Evolutionary conservation across 805 yeast genomes (phyloP).

Genomic region (Saccharomycopsis synnaedendra): DNA sequence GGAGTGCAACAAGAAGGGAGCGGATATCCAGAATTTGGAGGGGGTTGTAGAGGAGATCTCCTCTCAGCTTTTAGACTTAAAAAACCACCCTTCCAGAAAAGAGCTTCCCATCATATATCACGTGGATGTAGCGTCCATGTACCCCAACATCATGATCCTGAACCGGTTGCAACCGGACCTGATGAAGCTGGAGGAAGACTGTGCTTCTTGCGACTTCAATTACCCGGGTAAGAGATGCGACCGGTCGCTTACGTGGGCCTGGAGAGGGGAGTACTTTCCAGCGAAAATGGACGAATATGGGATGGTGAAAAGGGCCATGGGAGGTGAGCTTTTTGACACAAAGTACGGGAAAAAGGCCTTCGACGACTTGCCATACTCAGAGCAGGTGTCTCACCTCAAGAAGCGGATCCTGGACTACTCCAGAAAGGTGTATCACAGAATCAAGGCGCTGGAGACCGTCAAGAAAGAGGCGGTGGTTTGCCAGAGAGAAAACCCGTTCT

Average conservation of each 20-base stretch:
- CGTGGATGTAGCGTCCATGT: slow-evolving; percentile 99
- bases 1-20: slow-evolving; percentile 63
- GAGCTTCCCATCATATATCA: slow-evolving; percentile 89
- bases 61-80: slow-evolving; percentile 43
- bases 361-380: slow-evolving; percentile 64
- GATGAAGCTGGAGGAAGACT: slow-evolving; percentile 87
- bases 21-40: slow-evolving; percentile 70
- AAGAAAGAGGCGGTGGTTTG: slow-evolving; percentile 91
- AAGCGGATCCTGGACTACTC: slow-evolving; percentile 77
- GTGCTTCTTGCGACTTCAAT: slow-evolving; percentile 96
- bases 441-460: slow-evolving; percentile 71
- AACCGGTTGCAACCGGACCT: slow-evolving; percentile 97
- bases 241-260: slow-evolving; percentile 85
- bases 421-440: slow-evolving; percentile 70
- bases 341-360: slow-evolving; percentile 39
- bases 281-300: slow-evolving; percentile 85
- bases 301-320: slow-evolving; percentile 77
- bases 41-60: slow-evolving; percentile 56
- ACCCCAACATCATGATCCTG: slow-evolving; percentile 97
- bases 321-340: slow-evolving; percentile 60
- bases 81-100: slow-evolving; percentile 46
- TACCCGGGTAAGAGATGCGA: slow-evolving; percentile 93
- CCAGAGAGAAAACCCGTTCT: slow-evolving; percentile 95
- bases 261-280: slow-evolving; percentile 96
- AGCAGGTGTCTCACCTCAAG: slow-evolving; percentile 66